Evolutionary conservation across 2,329 filamentous ascomycete species (phyloP), one percentile per base, ranked within the genome.

Genomic region (Chrysoporthe deuterocubensis): DNA sequence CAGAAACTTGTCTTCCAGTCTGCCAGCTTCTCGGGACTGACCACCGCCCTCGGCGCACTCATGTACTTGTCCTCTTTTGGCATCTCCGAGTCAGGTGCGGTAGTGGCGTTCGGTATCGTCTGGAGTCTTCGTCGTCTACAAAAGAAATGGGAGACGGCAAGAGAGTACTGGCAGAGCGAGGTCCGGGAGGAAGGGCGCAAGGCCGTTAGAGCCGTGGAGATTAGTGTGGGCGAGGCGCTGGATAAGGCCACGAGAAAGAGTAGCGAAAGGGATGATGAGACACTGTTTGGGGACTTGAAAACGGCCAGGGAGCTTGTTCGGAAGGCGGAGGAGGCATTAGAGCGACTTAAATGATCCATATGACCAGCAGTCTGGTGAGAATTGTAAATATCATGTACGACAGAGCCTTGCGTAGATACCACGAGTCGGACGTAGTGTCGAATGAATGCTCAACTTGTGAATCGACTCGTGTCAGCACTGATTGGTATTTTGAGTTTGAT

Each of bases 1-100:
- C 91, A 94, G 77, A 87, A 85, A 67, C 86, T 94, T 1, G 89
- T 97, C 4, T 76, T 96, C 4, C 89, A 94, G 74, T 92, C 92
- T 0, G 80, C 93, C 0, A 90, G 89, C 64, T 93, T 92, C 0
- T 91, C 92, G 0, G 87, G 88, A 4, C 80, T 92, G 3, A 86
- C 86, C 0, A 81, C 80, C 0, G 82, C 83, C 0, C 80, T 90
- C 0, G 85, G 84, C 0, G 84, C 78, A 0, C 80, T 90, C 11
- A 80, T 86, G 1, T 90, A 90, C 73, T 72, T 88, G 8, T 87
- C 85, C 1, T 83, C 82, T 0, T 79, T 85, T 26, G 83, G 86
- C 3, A 68, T 87, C 0, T 90, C 89, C 74, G 88, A 90, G 74
- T 87, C 87, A 9, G 87, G 88, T 34, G 85, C 87, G 1, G 83